phyloP scores from a whole-genome alignment of 1,139 yeast genomes.

The Geotrichum reessii region DNA sequence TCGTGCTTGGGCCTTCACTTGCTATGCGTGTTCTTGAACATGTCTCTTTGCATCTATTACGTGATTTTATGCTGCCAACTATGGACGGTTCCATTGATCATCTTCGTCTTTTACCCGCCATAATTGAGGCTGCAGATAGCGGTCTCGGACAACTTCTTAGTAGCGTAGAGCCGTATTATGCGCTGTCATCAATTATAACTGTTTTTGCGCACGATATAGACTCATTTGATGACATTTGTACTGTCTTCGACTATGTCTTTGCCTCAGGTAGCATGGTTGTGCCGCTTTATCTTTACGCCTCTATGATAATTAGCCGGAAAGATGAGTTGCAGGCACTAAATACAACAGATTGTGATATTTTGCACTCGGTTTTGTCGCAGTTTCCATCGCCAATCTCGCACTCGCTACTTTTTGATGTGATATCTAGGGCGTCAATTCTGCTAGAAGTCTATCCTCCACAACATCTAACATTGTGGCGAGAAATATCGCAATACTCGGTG shows the following conservation, averaged over 20 bases:
- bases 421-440: conserved; percentile 22
- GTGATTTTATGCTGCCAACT: conserved; percentile 81
- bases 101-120: conserved; percentile 56
- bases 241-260: conserved; percentile 59
- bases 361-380: conserved; percentile 31
- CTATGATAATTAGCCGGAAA: conserved; percentile 45
- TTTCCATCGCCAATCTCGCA: conserved; percentile 24
- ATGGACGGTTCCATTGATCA: conserved; percentile 63
- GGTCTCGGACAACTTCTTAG: conserved; percentile 47
- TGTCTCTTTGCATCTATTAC: conserved; percentile 56
- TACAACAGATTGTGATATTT: conserved; percentile 27
- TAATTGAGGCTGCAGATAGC: conserved; percentile 49
- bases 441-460: conserved; percentile 25
- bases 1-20: conserved; percentile 44
- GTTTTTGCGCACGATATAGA: conserved; percentile 69
- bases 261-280: conserved; percentile 43
- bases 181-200: conserved; percentile 72
- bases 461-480: conserved; percentile 23
- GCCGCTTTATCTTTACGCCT: conserved; percentile 52
- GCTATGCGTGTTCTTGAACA: conserved; percentile 46
- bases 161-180: conserved; percentile 51
- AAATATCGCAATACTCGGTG: conserved; percentile 30
- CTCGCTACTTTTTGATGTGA: conserved; percentile 20
- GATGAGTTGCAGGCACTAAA: conserved; percentile 37
- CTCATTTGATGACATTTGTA: conserved; percentile 45